Base-by-base conservation (phyloP, 139 green algal genomes). In the Tetradesmus obliquus region DNA sequence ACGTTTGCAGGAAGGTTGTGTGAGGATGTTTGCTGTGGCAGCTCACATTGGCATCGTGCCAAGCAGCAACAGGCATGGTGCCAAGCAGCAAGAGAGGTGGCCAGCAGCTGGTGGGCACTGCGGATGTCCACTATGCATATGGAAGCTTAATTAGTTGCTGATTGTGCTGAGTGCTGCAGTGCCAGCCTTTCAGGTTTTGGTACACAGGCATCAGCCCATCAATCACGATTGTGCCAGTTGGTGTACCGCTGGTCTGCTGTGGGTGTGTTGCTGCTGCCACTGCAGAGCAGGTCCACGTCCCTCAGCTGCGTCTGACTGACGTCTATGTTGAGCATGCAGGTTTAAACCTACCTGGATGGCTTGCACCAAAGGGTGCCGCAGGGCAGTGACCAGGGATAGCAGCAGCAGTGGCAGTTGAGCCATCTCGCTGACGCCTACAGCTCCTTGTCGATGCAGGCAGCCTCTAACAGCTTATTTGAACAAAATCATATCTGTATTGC, bases 291-390 rank as follows among this genome's bases (percentile, higher is more conserved):
- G 13, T 74, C 5, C 60, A 71, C 15, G 5, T 74, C 66, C 1
- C 3, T 19, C 66, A n/a, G n/a, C 66, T 74, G 66, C 66, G 57
- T n/a, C n/a, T n/a, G n/a, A n/a, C n/a, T n/a, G n/a, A n/a, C n/a
- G n/a, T n/a, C n/a, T n/a, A n/a, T n/a, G n/a, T n/a, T n/a, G n/a
- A n/a, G n/a, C n/a, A n/a, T n/a, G n/a, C n/a, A n/a, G n/a, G n/a
- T n/a, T n/a, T n/a, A n/a, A n/a, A n/a, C n/a, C n/a, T n/a, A 79
- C 83, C 83, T 88, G 83, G 1, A 79, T 10, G 8, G 57, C 83
- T 57, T 88, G 83, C 7, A 88, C 58, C 54, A 89, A 7, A 5
- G 62, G 62, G 32, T 89, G 85, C 15, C 45, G 45, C 62, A 89
- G 2, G 12, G 71, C 12, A 24, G 66, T 45, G 15, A 72, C 13